Evolutionary conservation across 129 eudicot species (phyloP).

Genomic region (Lactuca sativa): DNA sequence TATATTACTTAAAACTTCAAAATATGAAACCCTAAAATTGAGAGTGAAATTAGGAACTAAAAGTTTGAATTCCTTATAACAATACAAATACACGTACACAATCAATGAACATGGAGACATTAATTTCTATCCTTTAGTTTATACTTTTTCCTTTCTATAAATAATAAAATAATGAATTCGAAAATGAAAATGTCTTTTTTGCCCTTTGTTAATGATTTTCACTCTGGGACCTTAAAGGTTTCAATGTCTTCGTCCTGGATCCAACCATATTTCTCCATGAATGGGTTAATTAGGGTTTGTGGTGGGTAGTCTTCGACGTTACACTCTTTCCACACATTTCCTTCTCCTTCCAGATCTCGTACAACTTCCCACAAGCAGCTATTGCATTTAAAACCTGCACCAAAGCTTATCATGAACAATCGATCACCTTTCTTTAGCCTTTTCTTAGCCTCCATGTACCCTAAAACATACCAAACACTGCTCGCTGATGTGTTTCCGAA

Average conservation of each 20-base stretch:
- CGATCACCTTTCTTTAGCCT: slow-evolving; percentile 46
- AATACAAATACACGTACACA: slow-evolving; percentile 11
- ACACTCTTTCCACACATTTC: slow-evolving; percentile 51
- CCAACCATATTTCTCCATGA: slow-evolving; percentile 54
- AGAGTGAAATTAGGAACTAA: neutral
- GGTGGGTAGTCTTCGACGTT: slow-evolving; percentile 43
- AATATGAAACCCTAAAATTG: neutral
- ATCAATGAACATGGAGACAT: slow-evolving; percentile 5
- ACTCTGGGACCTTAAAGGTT: slow-evolving; percentile 47
- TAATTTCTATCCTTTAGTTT: slow-evolving; percentile 4
- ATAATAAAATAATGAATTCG: slow-evolving; percentile 12
- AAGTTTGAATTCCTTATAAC: slow-evolving; percentile 2
- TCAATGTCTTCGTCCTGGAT: slow-evolving; percentile 41
- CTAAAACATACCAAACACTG: slow-evolving; percentile 56
- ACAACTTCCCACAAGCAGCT: slow-evolving; percentile 53
- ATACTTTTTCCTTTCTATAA: slow-evolving; percentile 18
- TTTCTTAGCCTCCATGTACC: slow-evolving; percentile 58
- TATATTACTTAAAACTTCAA: too few species aligned
- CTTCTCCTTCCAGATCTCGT: slow-evolving; percentile 50
- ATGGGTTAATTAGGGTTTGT: slow-evolving; percentile 36
- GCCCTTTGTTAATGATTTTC: slow-evolving; percentile 8
- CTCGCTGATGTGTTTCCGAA: slow-evolving; percentile 58
- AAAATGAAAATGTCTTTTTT: slow-evolving; percentile 16
- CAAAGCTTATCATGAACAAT: slow-evolving; percentile 51
- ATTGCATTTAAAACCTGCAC: slow-evolving; percentile 56